These are phyloP conservation scores for Naematelia aurantialba DNA, from an alignment of 768 basidiomycete genomes.

Conservation along the genomic window DNA sequence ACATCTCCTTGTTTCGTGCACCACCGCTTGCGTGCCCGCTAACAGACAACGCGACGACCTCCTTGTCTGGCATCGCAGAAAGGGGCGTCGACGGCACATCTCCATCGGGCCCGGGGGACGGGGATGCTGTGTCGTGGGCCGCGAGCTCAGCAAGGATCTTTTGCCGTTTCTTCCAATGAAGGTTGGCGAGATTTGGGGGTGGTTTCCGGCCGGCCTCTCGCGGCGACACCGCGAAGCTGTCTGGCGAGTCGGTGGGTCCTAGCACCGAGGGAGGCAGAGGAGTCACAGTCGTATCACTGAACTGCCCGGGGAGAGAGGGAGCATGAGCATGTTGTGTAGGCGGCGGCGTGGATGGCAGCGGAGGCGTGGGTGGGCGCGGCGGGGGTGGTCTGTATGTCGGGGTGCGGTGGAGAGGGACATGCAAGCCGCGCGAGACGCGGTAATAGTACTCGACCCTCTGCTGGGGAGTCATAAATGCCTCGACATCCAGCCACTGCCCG, in stretches of 20 bases:
- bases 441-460: constrained; percentile 22
- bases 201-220: neutral
- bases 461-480: constrained; percentile 27
- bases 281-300: neutral
- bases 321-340: no score
- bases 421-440: neutral
- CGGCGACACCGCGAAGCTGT: neutral
- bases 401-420: neutral
- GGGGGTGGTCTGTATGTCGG: neutral
- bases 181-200: neutral
- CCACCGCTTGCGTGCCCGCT: neutral
- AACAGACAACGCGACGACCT: neutral
- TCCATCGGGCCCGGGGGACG: neutral
- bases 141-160: neutral
- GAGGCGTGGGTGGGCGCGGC: neutral
- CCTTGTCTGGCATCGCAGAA: neutral
- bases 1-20: neutral
- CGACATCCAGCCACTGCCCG: constrained; percentile 33
- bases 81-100: neutral
- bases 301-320: no score
- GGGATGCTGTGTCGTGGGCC: neutral
- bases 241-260: neutral
- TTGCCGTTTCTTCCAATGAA: neutral
- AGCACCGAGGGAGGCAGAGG: neutral
- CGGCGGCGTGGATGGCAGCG: no score